Evolutionary conservation across 2,329 filamentous ascomycete genomes (phyloP).

Genomic region (Teratosphaeria pseudoeucalypti): DNA sequence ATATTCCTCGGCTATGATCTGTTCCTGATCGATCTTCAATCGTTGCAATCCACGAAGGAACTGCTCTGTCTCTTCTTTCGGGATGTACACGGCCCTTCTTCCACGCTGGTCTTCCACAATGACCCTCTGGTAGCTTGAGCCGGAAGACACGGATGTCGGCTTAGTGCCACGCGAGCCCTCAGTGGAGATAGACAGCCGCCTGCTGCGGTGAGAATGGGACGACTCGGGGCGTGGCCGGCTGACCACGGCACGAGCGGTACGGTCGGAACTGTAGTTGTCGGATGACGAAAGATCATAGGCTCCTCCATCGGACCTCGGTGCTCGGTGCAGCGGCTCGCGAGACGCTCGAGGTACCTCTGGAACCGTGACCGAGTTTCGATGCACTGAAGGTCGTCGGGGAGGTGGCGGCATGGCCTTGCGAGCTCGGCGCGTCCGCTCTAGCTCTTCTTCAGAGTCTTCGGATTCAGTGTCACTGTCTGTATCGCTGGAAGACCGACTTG

Average conservation of each 20-base stretch:
- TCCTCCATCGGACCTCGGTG: constrained; percentile 11
- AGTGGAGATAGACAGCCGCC: constrained; percentile 23
- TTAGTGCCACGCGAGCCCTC: constrained; percentile 21
- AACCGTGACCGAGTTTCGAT: constrained; percentile 4
- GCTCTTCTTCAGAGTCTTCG: constrained; percentile 4
- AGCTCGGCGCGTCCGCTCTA: constrained; percentile 1
- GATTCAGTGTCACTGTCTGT: constrained; percentile 1
- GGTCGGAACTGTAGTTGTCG: constrained; percentile 18
- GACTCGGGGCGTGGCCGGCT: constrained; percentile 9
- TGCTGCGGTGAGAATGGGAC: constrained; percentile 19
- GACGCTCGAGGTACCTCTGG: constrained; percentile 2
- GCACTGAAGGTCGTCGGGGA: constrained; percentile 8
- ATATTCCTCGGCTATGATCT: constrained; percentile 16
- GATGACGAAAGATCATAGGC: constrained; percentile 12
- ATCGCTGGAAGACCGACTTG: constrained; percentile 1
- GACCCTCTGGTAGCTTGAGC: constrained; percentile 10
- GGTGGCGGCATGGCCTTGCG: constrained; percentile 10
- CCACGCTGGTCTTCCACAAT: constrained; percentile 22
- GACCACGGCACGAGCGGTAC: constrained; percentile 12
- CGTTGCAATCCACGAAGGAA: constrained; percentile 9
- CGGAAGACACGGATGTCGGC: constrained; percentile 15
- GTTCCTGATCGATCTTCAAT: constrained; percentile 8
- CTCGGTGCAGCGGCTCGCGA: constrained; percentile 3
- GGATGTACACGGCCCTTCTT: constrained; percentile 15
- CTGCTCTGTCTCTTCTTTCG: constrained; percentile 14